Evolutionary conservation across 257 asterid genomes (phyloP), one percentile per base, ranked within the genome.

Genomic region (Nicotiana sylvestris): DNA sequence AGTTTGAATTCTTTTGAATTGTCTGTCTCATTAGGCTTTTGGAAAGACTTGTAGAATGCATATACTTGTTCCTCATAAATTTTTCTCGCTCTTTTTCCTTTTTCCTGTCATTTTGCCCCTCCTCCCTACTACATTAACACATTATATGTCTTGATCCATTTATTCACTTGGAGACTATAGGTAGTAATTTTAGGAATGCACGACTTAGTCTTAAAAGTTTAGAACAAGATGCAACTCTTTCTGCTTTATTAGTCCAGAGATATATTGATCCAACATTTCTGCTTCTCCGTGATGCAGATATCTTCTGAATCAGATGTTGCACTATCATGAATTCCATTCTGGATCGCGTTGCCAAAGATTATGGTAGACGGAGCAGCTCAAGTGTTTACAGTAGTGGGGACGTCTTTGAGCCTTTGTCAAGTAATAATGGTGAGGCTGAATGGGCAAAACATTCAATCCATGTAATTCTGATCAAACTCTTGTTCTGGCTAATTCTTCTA

Each of bases 351-450:
- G 82, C 70, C 55, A 91, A 86, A 82, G 91, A 86, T 51, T 82
- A 85, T 82, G 85, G 82, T 83, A 90, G 91, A 85, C 72, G 82
- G 69, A 84, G 61, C 78, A 83, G 65, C 85, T 35, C 89, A 58
- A 81, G 78, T 77, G 77, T 87, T 83, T 86, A 93, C 77, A 65
- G 85, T 64, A 82, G 83, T 49, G 89, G 90, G 67, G 94, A 89
- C 74, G 90, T 89, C 66, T 95, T 91, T 25, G 93, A 92, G 78
- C 93, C 97, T 43, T 39, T 88, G 69, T 84, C 94, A 77, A 92
- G 83, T 76, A 91, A 83, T 86, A 89, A 87, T 65, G 92, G 98
- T 93, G 82, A 87, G 90, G 77, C 76, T 60, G 56, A 74, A 77
- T 46, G 29, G 51, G 37, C 60, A 25, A 30, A 37, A 4, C 27